Evolutionary conservation across 495 filamentous ascomycete genomes (phyloP).

Genomic region (Penicillium macrosclerotiorum): DNA sequence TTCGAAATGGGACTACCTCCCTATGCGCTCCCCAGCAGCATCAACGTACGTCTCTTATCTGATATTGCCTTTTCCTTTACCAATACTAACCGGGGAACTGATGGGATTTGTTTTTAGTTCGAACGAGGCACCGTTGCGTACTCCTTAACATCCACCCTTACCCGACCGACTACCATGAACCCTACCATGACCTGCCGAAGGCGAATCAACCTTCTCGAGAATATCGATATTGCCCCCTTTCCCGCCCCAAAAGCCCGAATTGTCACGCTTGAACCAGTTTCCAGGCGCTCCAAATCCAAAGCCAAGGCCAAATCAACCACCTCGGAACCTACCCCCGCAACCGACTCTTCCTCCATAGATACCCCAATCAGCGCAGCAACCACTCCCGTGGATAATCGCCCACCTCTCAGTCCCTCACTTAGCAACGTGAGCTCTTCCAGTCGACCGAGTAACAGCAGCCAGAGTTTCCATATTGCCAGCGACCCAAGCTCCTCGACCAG

Average conservation of each 20-base stretch:
- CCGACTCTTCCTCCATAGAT: conserved; percentile 37
- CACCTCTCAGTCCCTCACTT: conserved; percentile 54
- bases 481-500: conserved; percentile 37
- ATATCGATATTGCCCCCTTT: conserved; percentile 59
- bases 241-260: conserved; percentile 63
- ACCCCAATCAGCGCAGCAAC: conserved; percentile 28
- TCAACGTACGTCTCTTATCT: conserved; percentile 66
- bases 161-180: conserved; percentile 82
- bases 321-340: conserved; percentile 31
- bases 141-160: conserved; percentile 83
- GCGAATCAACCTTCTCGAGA: conserved; percentile 77
- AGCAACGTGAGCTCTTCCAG: conserved; percentile 67
- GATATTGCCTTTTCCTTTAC: background rate
- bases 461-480: conserved; percentile 48
- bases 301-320: conserved; percentile 33
- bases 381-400: conserved; percentile 28
- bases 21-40: conserved; percentile 84
- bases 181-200: conserved; percentile 74
- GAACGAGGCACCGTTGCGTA: conserved; percentile 93
- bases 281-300: conserved; percentile 52
- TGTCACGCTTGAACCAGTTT: conserved; percentile 77
- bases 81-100: conserved; percentile 12
- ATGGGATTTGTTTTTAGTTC: conserved; percentile 64
- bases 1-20: conserved; percentile 81
- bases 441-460: conserved; percentile 56